Conservation (phyloP, 2,329 filamentous ascomycete species). For the Myriosclerotinia curreyana region DNA sequence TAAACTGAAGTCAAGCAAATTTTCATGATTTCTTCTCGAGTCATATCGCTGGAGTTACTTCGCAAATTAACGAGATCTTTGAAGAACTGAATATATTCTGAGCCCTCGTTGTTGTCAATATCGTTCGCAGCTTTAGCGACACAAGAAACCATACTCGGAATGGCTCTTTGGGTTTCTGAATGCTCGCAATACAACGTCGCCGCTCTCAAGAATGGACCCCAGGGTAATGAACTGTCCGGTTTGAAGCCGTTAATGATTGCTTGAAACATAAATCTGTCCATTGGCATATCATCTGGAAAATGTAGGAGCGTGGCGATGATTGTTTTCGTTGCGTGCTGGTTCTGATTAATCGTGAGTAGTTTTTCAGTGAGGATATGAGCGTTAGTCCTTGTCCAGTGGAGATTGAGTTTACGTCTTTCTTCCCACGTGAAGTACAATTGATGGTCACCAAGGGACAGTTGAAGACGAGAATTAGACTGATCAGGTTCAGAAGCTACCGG, state of each 20-base stretch:
- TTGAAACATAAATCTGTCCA: slow-evolving; percentile 46
- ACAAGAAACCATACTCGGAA: slow-evolving; percentile 29
- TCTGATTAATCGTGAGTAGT: slow-evolving; percentile 61
- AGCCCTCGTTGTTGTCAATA: slow-evolving; percentile 36
- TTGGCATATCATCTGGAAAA: slow-evolving; percentile 52
- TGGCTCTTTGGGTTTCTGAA: slow-evolving; percentile 28
- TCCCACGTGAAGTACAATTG: slow-evolving; percentile 44
- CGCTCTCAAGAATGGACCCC: slow-evolving; percentile 36
- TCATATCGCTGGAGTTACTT: slow-evolving; percentile 37
- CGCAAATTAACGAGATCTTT: slow-evolving; percentile 30
- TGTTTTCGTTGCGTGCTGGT: slow-evolving; percentile 48
- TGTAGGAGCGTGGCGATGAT: slow-evolving; percentile 58
- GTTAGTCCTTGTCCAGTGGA: slow-evolving; percentile 42
- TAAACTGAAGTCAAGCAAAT: slow-evolving; percentile 43
- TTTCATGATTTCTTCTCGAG: slow-evolving; percentile 40
- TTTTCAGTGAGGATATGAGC: slow-evolving; percentile 62
- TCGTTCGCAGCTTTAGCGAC: slow-evolving; percentile 31
- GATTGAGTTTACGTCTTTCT: slow-evolving; percentile 49
- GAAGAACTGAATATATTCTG: slow-evolving; percentile 38
- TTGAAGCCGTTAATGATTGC: slow-evolving; percentile 33
- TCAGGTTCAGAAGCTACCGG: slow-evolving; percentile 13
- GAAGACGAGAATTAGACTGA: slow-evolving; percentile 7
- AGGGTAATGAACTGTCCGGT: slow-evolving; percentile 24
- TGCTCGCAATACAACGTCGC: slow-evolving; percentile 37
- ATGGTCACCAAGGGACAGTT: slow-evolving; percentile 24